phyloP scores from a whole-genome alignment of 257 asterid genomes.

The Primulina huaijiensis region DNA sequence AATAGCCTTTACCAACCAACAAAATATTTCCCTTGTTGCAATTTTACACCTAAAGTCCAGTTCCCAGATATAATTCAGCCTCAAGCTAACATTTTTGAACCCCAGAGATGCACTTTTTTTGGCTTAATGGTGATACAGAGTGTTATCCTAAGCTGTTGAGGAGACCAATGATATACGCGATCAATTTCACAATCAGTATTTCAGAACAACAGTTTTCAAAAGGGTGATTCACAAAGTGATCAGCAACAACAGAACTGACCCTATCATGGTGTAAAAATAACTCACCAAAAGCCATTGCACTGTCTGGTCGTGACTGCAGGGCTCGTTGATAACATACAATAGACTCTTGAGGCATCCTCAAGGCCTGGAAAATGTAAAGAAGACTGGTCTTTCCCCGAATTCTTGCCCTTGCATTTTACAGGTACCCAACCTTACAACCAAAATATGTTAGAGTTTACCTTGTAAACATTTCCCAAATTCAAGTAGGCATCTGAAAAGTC shows the following conservation, averaged over 20 bases:
- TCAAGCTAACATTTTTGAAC: no score
- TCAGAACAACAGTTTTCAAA: not conserved
- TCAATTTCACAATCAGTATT: not conserved
- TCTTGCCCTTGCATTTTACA: slow-evolving; percentile 45
- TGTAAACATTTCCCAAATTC: slow-evolving; percentile 95
- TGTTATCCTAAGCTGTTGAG: no score
- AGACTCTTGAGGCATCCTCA: slow-evolving; percentile 95
- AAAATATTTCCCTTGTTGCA: no score
- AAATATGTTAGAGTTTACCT: slow-evolving; percentile 62
- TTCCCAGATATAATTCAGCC: no score
- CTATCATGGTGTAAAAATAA: slow-evolving; percentile 8
- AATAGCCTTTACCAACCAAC: not conserved
- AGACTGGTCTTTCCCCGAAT: slow-evolving; percentile 49
- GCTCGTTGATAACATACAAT: slow-evolving; percentile 85
- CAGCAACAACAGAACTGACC: not conserved
- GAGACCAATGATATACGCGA: not conserved
- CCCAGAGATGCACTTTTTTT: not conserved
- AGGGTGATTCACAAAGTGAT: not conserved
- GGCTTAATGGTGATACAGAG: no score
- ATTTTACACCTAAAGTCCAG: no score
- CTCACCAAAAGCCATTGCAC: slow-evolving; percentile 94
- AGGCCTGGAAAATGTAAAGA: slow-evolving; percentile 80
- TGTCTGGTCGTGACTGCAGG: slow-evolving; percentile 88
- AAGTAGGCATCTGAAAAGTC: slow-evolving; percentile 84
- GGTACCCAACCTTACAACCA: slow-evolving; percentile 49